Conservation (phyloP, 495 filamentous ascomycete genomes). For the Pyrenopolyporus hunteri region DNA sequence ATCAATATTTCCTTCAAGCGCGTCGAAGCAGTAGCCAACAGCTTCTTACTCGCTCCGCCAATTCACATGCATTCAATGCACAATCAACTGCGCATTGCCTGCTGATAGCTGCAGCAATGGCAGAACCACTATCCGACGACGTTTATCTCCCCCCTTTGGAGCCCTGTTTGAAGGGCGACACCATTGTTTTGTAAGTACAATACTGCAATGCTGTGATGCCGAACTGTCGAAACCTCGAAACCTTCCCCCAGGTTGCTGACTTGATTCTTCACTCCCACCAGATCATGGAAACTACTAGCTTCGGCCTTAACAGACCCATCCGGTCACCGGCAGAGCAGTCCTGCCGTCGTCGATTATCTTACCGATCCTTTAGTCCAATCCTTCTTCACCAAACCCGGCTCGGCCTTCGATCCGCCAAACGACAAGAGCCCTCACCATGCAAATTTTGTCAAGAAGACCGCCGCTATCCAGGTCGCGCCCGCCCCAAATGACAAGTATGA, state of each 20-base stretch:
- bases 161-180: slow-evolving; percentile 54
- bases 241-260: slow-evolving; percentile 26
- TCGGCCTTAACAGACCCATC: slow-evolving; percentile 64
- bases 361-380: slow-evolving; percentile 68
- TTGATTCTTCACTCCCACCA: slow-evolving; percentile 43
- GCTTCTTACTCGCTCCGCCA: slow-evolving; percentile 12
- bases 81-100: slow-evolving; percentile 44
- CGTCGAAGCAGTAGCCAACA: slow-evolving; percentile 30
- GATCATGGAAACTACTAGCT: slow-evolving; percentile 80
- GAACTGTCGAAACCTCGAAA: not conserved
- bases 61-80: slow-evolving; percentile 43
- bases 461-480: slow-evolving; percentile 85
- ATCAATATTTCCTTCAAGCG: slow-evolving; percentile 28
- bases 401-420: slow-evolving; percentile 65
- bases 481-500: slow-evolving; percentile 70
- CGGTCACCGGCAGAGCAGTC: slow-evolving; percentile 52
- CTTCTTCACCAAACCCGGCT: slow-evolving; percentile 68
- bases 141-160: slow-evolving; percentile 56
- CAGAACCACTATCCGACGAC: slow-evolving; percentile 56
- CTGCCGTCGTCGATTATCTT: slow-evolving; percentile 66
- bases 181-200: slow-evolving; percentile 48
- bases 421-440: slow-evolving; percentile 40
- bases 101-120: slow-evolving; percentile 72
- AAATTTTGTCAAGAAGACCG: slow-evolving; percentile 84
- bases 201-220: not conserved